Percentiles rank a stretch among this genome's conserved stretches.
Conservation (phyloP, 2,329 filamentous ascomycete species). For the Colletotrichum sp. region DNA sequence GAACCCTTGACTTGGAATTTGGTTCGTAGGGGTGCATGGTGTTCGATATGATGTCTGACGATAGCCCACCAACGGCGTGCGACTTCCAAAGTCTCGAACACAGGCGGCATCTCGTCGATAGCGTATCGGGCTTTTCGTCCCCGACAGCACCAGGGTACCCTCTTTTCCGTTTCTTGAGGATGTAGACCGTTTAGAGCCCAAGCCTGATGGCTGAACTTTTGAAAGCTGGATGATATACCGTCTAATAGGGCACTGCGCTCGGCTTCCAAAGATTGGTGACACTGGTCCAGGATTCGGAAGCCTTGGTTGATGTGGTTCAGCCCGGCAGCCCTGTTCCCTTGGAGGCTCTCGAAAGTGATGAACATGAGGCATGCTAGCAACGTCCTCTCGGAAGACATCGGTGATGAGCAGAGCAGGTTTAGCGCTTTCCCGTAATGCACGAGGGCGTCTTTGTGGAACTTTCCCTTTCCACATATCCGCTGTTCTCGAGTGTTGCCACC, state of each 20-base stretch:
- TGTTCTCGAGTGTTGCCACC: neutral
- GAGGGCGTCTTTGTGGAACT: constrained; percentile 38
- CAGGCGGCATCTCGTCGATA: constrained; percentile 3
- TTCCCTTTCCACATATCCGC: neutral
- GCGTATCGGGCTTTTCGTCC: neutral
- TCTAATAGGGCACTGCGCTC: neutral
- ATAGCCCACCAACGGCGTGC: constrained; percentile 3
- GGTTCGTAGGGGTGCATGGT: neutral
- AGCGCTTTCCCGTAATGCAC: constrained; percentile 44
- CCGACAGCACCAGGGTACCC: constrained; percentile 9
- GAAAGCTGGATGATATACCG: neutral
- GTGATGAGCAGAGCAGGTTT: constrained; percentile 34
- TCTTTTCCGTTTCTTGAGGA: neutral
- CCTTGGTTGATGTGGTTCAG: constrained; percentile 45
- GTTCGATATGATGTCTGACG: neutral
- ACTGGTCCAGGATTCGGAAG: neutral
- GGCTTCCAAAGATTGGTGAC: neutral
- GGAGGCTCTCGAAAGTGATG: constrained; percentile 43
- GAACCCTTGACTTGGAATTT: neutral
- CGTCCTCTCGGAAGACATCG: constrained; percentile 34
- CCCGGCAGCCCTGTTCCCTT: constrained; percentile 41
- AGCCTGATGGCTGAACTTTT: neutral
- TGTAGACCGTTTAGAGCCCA: neutral
- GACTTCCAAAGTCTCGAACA: neutral
- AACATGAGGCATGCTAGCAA: constrained; percentile 41